Evolutionary conservation across 176 grass and related monocot species (phyloP).

Genomic region (Carex parvula): DNA sequence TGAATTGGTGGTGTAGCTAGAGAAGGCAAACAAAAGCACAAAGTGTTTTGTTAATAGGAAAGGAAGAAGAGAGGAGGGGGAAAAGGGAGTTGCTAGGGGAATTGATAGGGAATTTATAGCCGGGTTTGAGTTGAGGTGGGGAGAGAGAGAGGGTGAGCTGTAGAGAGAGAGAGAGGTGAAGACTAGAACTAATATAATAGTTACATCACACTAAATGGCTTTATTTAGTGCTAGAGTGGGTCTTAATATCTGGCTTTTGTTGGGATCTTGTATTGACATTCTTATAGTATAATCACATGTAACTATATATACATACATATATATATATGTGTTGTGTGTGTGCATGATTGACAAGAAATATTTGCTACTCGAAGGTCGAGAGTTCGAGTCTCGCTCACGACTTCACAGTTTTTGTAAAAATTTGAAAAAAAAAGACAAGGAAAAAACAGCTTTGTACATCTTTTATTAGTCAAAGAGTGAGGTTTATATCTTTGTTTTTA

Average conservation of each 20-base stretch:
- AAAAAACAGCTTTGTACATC: no score
- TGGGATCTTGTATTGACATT: neutral
- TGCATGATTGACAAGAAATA: no score
- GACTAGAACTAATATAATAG: neutral
- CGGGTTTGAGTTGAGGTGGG: neutral
- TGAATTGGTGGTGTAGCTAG: no score
- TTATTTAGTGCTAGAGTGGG: neutral
- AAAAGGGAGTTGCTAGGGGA: conserved; percentile 58
- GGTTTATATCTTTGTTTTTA: no score
- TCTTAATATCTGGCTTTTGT: neutral
- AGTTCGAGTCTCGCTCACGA: no score
- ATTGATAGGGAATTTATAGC: conserved; percentile 65
- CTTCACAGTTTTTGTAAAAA: no score
- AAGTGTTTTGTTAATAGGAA: neutral
- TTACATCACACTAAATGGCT: neutral
- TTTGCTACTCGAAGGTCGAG: no score
- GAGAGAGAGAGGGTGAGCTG: neutral
- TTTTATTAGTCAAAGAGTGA: no score
- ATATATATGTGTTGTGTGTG: no score
- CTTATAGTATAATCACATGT: neutral
- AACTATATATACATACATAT: neutral
- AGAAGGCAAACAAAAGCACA: neutral
- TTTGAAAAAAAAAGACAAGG: no score
- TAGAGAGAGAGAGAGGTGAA: conserved; percentile 28
- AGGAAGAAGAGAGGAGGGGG: conserved; percentile 36